Evolutionary conservation across 805 yeast genomes (phyloP).

Genomic region (Candida pini): DNA sequence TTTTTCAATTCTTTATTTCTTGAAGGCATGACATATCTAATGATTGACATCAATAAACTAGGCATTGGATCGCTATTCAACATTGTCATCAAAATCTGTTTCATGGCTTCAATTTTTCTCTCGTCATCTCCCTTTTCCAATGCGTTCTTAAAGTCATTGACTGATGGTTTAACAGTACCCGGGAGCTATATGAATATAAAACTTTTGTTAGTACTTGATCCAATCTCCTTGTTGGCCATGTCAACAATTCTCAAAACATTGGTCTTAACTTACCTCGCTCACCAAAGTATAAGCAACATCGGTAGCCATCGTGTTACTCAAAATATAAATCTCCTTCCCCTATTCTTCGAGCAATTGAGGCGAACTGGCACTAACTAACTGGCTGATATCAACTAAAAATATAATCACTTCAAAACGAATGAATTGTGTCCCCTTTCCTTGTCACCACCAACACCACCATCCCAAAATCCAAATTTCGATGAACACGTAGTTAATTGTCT

Average conservation of each 20-base stretch:
- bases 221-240: constrained; percentile 8
- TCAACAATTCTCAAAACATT: not conserved
- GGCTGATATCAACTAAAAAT: no score
- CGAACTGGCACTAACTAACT: no score
- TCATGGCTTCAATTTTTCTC: constrained; percentile 85
- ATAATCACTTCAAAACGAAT: no score
- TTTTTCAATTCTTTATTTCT: constrained; percentile 87
- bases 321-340: no score
- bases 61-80: constrained; percentile 92
- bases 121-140: constrained; percentile 90
- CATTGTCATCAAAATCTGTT: constrained; percentile 76
- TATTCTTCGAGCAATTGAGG: no score
- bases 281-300: constrained; percentile 68
- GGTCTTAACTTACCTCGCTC: constrained; percentile 42
- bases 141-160: constrained; percentile 66
- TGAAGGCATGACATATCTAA: constrained; percentile 96
- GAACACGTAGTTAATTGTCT: no score
- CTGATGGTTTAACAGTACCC: constrained; percentile 55
- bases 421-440: no score
- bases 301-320: no score
- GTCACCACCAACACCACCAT: no score
- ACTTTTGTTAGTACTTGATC: no score
- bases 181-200: constrained; percentile 40
- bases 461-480: no score
- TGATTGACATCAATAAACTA: constrained; percentile 90